Evolutionary conservation across 2,329 filamentous ascomycete species (phyloP), one percentile per base, ranked within the genome.

Genomic region (Fusarium sacchari): DNA sequence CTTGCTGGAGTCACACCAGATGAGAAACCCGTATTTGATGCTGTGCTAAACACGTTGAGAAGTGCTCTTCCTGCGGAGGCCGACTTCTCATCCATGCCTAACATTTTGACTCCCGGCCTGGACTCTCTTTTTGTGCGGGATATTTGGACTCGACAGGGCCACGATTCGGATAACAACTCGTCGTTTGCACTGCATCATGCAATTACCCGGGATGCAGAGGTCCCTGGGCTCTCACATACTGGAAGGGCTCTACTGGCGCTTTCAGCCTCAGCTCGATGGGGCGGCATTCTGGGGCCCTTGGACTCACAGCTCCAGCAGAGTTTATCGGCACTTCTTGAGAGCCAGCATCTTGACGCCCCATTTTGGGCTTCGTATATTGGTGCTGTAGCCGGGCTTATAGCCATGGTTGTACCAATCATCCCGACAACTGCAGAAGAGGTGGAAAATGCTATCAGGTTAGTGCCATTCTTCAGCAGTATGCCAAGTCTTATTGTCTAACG

Each of bases 211-310:
- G 83, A 92, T 40, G 86, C 95, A 3, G 87, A 89, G 20, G 87
- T 88, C 3, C 94, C 96, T 43, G 94, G 94, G 0, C 83, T 97
- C 32, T 91, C 90, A 3, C 95, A 98, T 79, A 81, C 90, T 49
- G 87, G 91, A 57, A 89, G 94, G 18, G 92, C 93, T 1, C 81
- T 93, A 5, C 84, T 97, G 7, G 93, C 90, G 0, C 83, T 97
- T 8, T 87, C 92, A 3, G 85, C 94, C 3, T 94, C 91, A 74
- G 90, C 92, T 50, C 87, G 94, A 73, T 97, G 94, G 90, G 92
- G 91, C 24, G 90, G 90, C 6, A 87, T 88, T 52, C 78, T 90
- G 8, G 85, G 85, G 1, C 84, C 85, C 3, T 79, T 83, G 2
- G 89, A 91, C 68, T 77, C 78, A 20, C 79, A 81, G 50, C 79